phyloP scores from a whole-genome alignment of 2,329 filamentous ascomycete species.

The Ophiostoma sp. region DNA sequence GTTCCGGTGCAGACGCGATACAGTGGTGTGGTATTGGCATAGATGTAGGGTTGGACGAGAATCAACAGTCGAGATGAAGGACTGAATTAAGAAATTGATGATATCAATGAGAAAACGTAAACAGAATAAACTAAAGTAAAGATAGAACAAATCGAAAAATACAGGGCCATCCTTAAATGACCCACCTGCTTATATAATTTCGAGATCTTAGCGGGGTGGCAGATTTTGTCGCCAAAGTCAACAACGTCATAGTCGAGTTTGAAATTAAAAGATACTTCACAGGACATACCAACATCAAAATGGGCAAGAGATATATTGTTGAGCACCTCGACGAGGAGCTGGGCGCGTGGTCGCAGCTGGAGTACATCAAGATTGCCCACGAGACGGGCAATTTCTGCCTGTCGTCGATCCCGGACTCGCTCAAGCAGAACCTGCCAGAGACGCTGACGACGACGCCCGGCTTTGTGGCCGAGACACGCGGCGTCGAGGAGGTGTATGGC shows the following conservation, averaged over 20 bases:
- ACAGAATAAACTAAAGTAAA: background rate
- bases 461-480: conserved; percentile 66
- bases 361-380: conserved; percentile 80
- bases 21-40: background rate
- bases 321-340: conserved; percentile 95
- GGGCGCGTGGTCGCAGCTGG: conserved; percentile 87
- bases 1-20: conserved; percentile 6
- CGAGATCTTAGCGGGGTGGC: conserved; percentile 11
- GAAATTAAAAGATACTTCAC: too few species aligned
- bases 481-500: conserved; percentile 79
- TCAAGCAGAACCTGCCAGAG: conserved; percentile 54
- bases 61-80: background rate
- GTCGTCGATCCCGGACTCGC: conserved; percentile 67
- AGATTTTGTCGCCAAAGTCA: conserved; percentile 2
- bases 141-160: background rate
- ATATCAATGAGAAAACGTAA: background rate
- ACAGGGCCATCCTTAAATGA: background rate
- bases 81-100: background rate
- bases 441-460: conserved; percentile 51
- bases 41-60: background rate
- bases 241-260: background rate
- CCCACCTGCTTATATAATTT: conserved; percentile 19
- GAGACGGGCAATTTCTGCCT: conserved; percentile 79
- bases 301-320: conserved; percentile 74
- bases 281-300: background rate